These are phyloP conservation scores for Globisporangium middletonii DNA, from an alignment of 352 stramenopile species.

Conservation along the genomic window DNA sequence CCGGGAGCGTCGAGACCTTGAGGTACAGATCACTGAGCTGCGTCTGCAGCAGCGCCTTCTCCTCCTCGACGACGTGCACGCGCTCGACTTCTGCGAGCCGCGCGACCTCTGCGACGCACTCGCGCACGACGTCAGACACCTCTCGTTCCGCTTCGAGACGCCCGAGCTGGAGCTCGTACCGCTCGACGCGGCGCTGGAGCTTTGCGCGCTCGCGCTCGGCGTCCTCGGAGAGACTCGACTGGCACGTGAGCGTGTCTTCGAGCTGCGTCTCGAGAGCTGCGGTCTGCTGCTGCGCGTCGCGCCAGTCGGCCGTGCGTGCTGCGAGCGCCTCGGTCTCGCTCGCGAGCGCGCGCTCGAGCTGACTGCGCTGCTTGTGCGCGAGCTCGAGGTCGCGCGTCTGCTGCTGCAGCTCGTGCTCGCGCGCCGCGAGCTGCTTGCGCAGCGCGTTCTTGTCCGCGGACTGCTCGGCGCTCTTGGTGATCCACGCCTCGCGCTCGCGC, in stretches of 20 bases:
- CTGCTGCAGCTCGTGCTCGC: constrained; percentile 29
- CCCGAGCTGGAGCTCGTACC: constrained; percentile 57
- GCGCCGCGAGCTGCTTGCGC: constrained; percentile 47
- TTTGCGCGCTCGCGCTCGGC: constrained; percentile 27
- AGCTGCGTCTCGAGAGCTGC: constrained; percentile 22
- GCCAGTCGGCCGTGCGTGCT: constrained; percentile 20
- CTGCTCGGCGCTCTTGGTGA: constrained; percentile 54
- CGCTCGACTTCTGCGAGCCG: constrained; percentile 56
- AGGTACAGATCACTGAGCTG: constrained; percentile 66
- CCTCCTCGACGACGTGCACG: constrained; percentile 45
- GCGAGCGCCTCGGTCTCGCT: constrained; percentile 20
- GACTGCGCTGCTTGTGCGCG: constrained; percentile 33
- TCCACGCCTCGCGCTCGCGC: constrained; percentile 52
- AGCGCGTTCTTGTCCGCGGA: constrained; percentile 45
- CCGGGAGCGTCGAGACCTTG: constrained; percentile 78
- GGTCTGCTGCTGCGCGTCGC: constrained; percentile 19
- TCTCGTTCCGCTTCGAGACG: constrained; percentile 34
- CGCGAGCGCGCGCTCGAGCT: constrained; percentile 30
- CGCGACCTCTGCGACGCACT: constrained; percentile 51
- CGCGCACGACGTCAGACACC: constrained; percentile 46
- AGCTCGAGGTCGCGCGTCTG: constrained; percentile 35
- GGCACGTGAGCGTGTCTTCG: constrained; percentile 15
- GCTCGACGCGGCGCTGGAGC: constrained; percentile 35
- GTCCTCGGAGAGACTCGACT: constrained; percentile 18
- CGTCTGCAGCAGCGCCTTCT: constrained; percentile 65